Evolutionary conservation across 176 grass and related monocot species (phyloP), one percentile per base, ranked within the genome.

Genomic region (Oryza meyeriana): DNA sequence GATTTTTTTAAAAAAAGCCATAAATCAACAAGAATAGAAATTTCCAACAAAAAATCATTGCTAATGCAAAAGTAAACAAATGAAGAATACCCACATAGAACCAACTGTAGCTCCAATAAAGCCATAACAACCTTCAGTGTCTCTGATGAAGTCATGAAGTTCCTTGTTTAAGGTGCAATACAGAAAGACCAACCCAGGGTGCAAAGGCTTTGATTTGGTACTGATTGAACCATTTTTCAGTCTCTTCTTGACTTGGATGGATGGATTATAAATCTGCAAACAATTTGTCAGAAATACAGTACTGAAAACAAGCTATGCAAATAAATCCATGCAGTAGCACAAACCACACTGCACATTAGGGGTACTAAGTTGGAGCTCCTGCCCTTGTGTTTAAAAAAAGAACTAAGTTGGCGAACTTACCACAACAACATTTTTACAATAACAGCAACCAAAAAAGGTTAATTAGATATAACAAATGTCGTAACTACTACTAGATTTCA

Each of bases 81-180:
- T 31, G 48, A 33, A 76, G 36, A 63, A 12, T 38, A 75, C 69
- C 48, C 84, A 95, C 92, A 90, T 91, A 22, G 86, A 89, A 62
- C 89, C 90, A 48, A 94, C 86, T 88, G 86, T 92, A 77, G 90
- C 84, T 88, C 96, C 96, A 64, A 92, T 72, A 75, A 99, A 99
- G 10, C 93, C 96, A 41, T 84, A 88, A 80, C 94, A 79, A 4
- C 96, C 96, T 68, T 90, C 88, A 4, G 79, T 88, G 31, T 89
- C 85, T 81, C 89, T 86, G 55, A 99, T 87, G 12, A 91, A 93
- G 65, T 99, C 93, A 88, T 99, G 91, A 72, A 99, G 61, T 25
- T 93, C 88, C 76, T 93, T 91, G 85, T 95, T 84, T 63, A 99
- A 82, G 20, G 81, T 80, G 81, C 92, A 99, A 40, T 95, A 71